Conservation (phyloP, 192 early-diverging fungal genomes). For the Linnemannia schmuckeri region DNA sequence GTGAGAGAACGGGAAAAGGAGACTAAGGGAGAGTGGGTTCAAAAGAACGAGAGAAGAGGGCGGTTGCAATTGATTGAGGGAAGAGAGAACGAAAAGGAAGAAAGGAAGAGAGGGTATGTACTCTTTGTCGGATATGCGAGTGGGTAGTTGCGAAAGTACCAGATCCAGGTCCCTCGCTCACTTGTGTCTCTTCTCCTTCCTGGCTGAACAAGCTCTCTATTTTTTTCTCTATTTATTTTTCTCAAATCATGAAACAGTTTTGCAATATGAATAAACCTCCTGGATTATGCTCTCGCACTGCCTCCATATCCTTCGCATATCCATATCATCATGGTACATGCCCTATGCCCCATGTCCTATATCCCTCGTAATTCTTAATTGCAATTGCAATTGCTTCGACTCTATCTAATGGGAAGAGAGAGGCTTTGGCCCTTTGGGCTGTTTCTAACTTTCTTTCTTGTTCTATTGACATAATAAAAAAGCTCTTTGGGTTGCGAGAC, state of each 20-base stretch:
- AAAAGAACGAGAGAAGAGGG: background rate
- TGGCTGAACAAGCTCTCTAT: background rate
- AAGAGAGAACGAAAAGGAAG: background rate
- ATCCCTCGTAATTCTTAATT: background rate
- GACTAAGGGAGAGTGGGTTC: too few species aligned
- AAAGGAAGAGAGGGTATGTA: background rate
- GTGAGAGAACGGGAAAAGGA: background rate
- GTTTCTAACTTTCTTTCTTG: background rate
- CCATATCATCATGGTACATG: background rate
- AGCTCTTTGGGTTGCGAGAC: background rate
- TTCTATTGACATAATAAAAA: background rate
- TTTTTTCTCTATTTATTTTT: background rate
- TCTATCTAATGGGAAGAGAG: background rate
- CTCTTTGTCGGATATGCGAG: background rate
- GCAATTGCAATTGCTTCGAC: background rate
- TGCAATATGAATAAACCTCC: background rate
- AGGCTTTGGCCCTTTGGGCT: background rate
- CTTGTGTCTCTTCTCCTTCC: too few species aligned
- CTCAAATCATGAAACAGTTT: background rate
- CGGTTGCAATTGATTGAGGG: background rate
- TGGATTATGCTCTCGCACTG: conserved; percentile 1
- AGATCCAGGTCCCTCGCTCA: background rate
- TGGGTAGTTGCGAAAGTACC: background rate
- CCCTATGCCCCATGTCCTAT: background rate
- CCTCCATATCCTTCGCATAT: background rate